Evolutionary conservation across 2,329 filamentous ascomycete species (phyloP), one percentile per base, ranked within the genome.

Genomic region (Neopestalotiopsis rosae): DNA sequence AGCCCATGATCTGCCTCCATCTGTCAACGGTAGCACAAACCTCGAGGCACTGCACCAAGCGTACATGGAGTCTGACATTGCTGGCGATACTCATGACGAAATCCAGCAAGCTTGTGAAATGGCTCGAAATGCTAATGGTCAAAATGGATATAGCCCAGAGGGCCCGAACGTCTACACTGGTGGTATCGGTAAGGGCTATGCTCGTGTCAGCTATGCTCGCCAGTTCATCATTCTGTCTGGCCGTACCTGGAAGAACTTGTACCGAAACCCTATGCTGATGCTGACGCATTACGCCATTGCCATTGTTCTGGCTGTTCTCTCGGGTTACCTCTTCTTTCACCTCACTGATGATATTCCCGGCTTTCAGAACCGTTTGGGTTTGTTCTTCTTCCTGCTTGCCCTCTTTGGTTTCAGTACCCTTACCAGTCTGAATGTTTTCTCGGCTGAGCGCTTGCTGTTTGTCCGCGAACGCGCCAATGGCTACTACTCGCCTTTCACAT

Each of bases 231-330:
- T 99, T 74, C 85, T 99, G 13, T 97, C 95, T 0, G 88, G 91
- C 75, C 90, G 96, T 61, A 99, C 96, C 0, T 99, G 95, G 95
- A 94, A 93, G 77, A 99, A 99, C 77, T 87, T 99, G 6, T 98
- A 99, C 84, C 91, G 96, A 68, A 98, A 99, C 79, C 96, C 96
- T 1, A 95, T 98, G 89, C 85, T 99, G 69, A 99, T 99, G 96
- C 88, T 99, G 69, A 98, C 95, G 0, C 96, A 99, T 81, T 99
- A 98, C 78, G 96, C 96, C 49, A 98, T 98, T 73, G 94, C 96
- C 7, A 98, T 99, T 70, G 83, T 98, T 0, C 88, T 99, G 5
- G 96, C 95, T 1, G 95, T 98, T 5, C 92, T 99, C 69, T 95
- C 95, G 1, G 96, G 96, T 3, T 98, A 93, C 81, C 87, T 99